Conservation (phyloP, 441 rosid species). For the Populus tomentosa region DNA sequence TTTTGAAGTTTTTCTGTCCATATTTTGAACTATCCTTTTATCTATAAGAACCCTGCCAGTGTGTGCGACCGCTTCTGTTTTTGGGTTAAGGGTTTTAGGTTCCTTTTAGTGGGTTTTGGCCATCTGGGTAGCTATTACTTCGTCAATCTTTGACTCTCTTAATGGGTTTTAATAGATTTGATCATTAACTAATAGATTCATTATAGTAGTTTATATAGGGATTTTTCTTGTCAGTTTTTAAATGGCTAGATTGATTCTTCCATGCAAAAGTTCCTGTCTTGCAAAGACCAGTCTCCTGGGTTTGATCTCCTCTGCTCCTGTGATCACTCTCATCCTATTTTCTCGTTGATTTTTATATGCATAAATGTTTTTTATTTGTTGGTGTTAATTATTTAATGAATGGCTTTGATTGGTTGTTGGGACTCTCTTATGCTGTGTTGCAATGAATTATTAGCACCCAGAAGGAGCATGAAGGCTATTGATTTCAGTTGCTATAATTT, state of each 20-base stretch:
- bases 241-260: constrained; percentile 86
- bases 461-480: not conserved
- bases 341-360: constrained; percentile 3
- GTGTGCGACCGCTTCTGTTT: constrained; percentile 9
- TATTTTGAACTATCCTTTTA: constrained; percentile 1
- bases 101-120: constrained; percentile 19
- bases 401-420: not conserved
- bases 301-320: constrained; percentile 73
- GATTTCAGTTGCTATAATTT: not conserved
- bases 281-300: constrained; percentile 60
- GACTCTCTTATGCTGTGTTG: not conserved
- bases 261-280: constrained; percentile 73
- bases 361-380: not conserved
- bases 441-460: no score
- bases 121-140: constrained; percentile 20
- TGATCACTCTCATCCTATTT: constrained; percentile 48
- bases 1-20: not conserved
- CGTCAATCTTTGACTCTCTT: not conserved
- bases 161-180: not conserved
- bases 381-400: not conserved
- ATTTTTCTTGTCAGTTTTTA: constrained; percentile 4
- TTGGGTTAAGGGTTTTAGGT: constrained; percentile 25
- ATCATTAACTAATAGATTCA: not conserved
- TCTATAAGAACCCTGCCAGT: constrained; percentile 19
- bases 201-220: not conserved